A percentile compares a stretch with the other conserved stretches of the same genome.
phyloP scores from a whole-genome alignment of 805 yeast species.

The Candida argentea region DNA sequence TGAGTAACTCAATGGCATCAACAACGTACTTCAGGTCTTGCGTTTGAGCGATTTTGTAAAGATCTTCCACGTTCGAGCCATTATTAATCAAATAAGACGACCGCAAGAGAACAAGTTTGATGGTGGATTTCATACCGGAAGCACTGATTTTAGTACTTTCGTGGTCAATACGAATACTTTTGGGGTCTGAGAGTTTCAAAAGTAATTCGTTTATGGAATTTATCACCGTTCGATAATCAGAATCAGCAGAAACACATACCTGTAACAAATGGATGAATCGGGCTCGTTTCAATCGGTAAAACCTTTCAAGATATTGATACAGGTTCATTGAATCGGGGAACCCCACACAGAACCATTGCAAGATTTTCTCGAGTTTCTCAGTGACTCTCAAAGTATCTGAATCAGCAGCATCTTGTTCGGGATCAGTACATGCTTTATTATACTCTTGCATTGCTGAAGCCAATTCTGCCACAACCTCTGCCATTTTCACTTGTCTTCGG shows the following conservation, averaged over 20 bases:
- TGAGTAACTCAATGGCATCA: slow-evolving; percentile 44
- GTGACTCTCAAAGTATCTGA: slow-evolving; percentile 4
- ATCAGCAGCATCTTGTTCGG: slow-evolving; percentile 4
- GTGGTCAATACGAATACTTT: slow-evolving; percentile 29
- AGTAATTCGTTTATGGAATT: slow-evolving; percentile 58
- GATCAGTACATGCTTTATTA: slow-evolving; percentile 12
- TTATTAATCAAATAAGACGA: slow-evolving; percentile 54
- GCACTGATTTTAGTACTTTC: slow-evolving; percentile 26
- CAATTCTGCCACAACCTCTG: slow-evolving; percentile 40
- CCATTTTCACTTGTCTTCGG: slow-evolving; percentile 54
- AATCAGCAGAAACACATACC: slow-evolving; percentile 43
- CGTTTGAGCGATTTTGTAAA: slow-evolving; percentile 39
- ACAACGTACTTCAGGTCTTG: slow-evolving; percentile 15
- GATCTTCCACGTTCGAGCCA: slow-evolving; percentile 47
- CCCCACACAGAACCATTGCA: slow-evolving; percentile 50
- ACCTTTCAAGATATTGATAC: slow-evolving; percentile 38
- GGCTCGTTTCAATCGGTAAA: slow-evolving; percentile 46
- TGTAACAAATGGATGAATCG: slow-evolving; percentile 48
- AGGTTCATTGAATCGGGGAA: slow-evolving; percentile 46
- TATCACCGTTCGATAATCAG: slow-evolving; percentile 49
- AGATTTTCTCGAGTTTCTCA: slow-evolving; percentile 40
- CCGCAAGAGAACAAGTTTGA: slow-evolving; percentile 53
- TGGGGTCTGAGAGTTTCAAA: slow-evolving; percentile 43
- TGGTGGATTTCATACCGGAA: slow-evolving; percentile 39
- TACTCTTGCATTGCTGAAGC: slow-evolving; percentile 39